These are phyloP conservation scores for Candida ascalaphidarum DNA, from an alignment of 805 yeast species.

Conservation along the genomic window DNA sequence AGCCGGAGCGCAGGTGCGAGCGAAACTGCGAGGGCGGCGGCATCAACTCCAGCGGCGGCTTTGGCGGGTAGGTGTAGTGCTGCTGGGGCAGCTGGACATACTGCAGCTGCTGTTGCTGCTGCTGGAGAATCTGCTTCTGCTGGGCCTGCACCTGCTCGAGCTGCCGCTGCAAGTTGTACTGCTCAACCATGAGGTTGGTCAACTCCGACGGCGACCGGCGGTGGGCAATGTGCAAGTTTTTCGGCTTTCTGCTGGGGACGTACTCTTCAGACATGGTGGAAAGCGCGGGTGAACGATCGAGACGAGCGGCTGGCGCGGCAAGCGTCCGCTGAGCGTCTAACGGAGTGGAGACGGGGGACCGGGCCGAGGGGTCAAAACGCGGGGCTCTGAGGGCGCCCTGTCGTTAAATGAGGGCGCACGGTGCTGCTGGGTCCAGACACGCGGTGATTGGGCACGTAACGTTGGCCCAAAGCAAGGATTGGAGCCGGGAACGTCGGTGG, in stretches of 20 bases:
- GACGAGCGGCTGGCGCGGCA: not conserved
- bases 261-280: constrained; percentile 7
- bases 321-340: too few species aligned
- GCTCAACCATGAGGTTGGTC: constrained; percentile 88
- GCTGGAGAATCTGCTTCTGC: constrained; percentile 81
- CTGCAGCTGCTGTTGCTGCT: constrained; percentile 33
- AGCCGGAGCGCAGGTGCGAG: constrained; percentile 27
- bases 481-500: too few species aligned
- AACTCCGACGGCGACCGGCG: constrained; percentile 93
- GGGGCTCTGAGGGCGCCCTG: too few species aligned
- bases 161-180: constrained; percentile 82
- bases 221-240: constrained; percentile 81
- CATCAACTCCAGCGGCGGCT: constrained; percentile 9
- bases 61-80: constrained; percentile 9
- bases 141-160: constrained; percentile 87
- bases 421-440: too few species aligned
- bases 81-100: too few species aligned
- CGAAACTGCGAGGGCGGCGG: constrained; percentile 2
- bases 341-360: too few species aligned
- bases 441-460: too few species aligned
- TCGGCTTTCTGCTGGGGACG: constrained; percentile 17
- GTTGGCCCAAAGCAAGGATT: too few species aligned
- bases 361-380: too few species aligned
- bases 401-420: too few species aligned
- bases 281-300: not conserved